These are phyloP conservation scores for Saccharomycopsis crataegensis DNA, from an alignment of 1,139 yeast species.

Conservation along the genomic window DNA sequence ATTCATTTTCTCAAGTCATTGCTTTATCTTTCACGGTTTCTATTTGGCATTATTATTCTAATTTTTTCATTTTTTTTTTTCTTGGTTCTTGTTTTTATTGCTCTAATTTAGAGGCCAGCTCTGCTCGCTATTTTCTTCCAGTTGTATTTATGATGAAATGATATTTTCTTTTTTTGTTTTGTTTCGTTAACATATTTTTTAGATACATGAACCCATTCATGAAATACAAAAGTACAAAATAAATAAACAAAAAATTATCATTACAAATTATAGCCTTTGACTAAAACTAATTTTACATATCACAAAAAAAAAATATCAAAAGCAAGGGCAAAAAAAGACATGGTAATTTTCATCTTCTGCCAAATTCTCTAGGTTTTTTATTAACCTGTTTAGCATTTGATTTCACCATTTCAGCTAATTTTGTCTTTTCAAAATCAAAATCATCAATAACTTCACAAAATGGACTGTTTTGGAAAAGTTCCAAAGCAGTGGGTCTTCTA, in stretches of 20 bases:
- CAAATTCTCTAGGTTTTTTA: constrained; percentile 1
- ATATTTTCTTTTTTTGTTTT: no score
- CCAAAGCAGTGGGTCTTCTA: constrained; percentile 78
- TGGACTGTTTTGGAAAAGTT: constrained; percentile 46
- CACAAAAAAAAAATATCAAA: not conserved
- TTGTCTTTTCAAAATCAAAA: constrained; percentile 59
- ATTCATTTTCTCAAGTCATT: not conserved
- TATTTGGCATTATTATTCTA: not conserved
- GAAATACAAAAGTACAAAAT: no score
- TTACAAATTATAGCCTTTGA: no score
- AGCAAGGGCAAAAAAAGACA: not conserved
- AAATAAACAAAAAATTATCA: no score
- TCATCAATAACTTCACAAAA: constrained; percentile 44
- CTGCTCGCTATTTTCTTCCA: no score
- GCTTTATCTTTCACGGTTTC: not conserved
- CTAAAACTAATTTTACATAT: no score
- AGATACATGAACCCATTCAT: no score
- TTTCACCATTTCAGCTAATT: constrained; percentile 49
- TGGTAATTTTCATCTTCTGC: not conserved
- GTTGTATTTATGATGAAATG: no score
- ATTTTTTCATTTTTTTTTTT: not conserved
- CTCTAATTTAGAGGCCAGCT: no score
- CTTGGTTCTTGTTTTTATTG: not conserved
- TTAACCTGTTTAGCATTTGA: constrained; percentile 36
- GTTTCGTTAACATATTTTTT: no score